phyloP scores from a whole-genome alignment of 176 grass and related monocot genomes.

The Poa annua region DNA sequence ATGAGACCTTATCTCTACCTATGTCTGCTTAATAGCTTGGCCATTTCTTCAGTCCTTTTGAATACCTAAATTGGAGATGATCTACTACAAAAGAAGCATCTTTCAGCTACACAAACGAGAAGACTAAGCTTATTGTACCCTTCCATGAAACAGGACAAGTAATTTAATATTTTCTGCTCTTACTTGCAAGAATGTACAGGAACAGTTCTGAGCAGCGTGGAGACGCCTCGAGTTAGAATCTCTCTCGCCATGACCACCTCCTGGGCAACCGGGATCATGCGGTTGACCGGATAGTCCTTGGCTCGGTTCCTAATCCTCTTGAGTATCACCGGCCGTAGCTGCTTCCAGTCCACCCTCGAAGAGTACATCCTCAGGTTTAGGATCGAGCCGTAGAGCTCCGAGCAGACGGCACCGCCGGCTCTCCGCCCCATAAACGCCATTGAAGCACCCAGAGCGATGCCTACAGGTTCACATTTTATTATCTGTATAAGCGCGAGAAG shows the following conservation, averaged over 20 bases:
- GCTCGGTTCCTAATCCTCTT: slow-evolving; percentile 73
- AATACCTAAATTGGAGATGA: background rate
- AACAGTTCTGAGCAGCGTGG: slow-evolving; percentile 57
- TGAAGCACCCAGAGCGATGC: slow-evolving; percentile 4
- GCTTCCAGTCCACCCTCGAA: slow-evolving; percentile 76
- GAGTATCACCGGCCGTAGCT: slow-evolving; percentile 86
- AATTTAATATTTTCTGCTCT: slow-evolving; percentile 19
- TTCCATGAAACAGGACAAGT: background rate
- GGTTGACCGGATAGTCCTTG: slow-evolving; percentile 73
- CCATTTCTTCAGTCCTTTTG: slow-evolving; percentile 14
- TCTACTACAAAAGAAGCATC: background rate
- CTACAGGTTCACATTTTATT: slow-evolving; percentile 14
- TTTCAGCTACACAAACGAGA: slow-evolving; percentile 6
- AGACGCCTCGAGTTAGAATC: slow-evolving; percentile 60
- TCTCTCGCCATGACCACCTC: slow-evolving; percentile 71
- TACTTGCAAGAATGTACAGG: slow-evolving; percentile 87
- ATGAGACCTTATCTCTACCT: background rate
- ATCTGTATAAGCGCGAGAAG: slow-evolving; percentile 1
- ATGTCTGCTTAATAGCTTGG: background rate
- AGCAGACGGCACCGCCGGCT: slow-evolving; percentile 32
- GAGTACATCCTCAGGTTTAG: slow-evolving; percentile 58
- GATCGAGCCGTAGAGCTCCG: slow-evolving; percentile 36
- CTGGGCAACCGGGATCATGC: slow-evolving; percentile 77
- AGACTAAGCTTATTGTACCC: background rate
- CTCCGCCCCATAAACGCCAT: slow-evolving; percentile 50